Evolutionary conservation across 495 filamentous ascomycete species (phyloP).

Genomic region (Aspergillus bertholletiae): DNA sequence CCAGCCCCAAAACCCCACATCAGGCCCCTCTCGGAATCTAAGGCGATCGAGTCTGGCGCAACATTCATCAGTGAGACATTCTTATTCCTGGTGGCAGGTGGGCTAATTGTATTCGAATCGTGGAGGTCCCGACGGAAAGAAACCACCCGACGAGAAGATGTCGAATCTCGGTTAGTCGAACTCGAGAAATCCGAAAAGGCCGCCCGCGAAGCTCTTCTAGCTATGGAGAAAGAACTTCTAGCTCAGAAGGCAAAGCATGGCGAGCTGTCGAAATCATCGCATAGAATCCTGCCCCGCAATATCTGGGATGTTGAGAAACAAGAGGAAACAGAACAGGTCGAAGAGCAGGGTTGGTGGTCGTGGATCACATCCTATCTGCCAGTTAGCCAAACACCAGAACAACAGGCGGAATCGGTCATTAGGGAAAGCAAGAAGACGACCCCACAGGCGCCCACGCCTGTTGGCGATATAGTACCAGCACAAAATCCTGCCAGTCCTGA

Average conservation of each 20-base stretch:
- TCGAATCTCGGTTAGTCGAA: conserved; percentile 64
- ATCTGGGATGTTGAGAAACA: conserved; percentile 41
- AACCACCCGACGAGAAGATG: conserved; percentile 66
- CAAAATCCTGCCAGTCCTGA: background rate
- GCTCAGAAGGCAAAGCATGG: conserved; percentile 47
- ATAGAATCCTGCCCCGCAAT: conserved; percentile 42
- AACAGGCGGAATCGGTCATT: conserved; percentile 11
- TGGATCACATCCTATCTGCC: conserved; percentile 32
- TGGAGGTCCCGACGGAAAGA: conserved; percentile 75
- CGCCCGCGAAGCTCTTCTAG: conserved; percentile 54
- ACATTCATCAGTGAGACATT: conserved; percentile 93
- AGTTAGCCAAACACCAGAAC: conserved; percentile 18
- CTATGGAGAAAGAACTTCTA: conserved; percentile 66
- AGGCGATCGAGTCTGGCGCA: conserved; percentile 93
- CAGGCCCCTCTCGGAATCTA: conserved; percentile 80
- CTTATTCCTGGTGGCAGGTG: conserved; percentile 75
- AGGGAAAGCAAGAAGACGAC: conserved; percentile 8
- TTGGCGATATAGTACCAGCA: background rate
- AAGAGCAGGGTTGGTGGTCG: conserved; percentile 30
- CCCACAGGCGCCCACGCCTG: background rate
- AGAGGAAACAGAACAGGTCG: conserved; percentile 23
- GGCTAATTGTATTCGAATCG: conserved; percentile 79
- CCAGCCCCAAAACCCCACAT: conserved; percentile 48
- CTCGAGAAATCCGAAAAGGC: conserved; percentile 60
- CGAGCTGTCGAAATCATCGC: conserved; percentile 20